Evolutionary conservation across 2,329 filamentous ascomycete genomes (phyloP).

Genomic region (Thyridium curvatum): DNA sequence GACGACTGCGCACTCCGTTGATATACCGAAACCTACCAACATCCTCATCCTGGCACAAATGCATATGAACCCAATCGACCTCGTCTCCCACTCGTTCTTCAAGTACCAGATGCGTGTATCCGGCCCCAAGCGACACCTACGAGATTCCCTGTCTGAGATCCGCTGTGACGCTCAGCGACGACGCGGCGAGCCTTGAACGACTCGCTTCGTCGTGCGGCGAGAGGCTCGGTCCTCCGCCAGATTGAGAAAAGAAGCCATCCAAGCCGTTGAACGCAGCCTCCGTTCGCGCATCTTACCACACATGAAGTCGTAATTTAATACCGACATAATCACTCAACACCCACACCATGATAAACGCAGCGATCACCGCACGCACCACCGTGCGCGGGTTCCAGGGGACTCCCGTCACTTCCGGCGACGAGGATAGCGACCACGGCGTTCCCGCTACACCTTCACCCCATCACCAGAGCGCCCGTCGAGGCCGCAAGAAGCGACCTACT

Average conservation of each 20-base stretch:
- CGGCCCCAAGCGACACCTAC: constrained; percentile 40
- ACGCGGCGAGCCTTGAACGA: constrained; percentile 31
- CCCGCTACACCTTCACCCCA: constrained; percentile 15
- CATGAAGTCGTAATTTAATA: too few relatives aligned
- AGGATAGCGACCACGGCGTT: constrained; percentile 45
- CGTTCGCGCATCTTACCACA: too few relatives aligned
- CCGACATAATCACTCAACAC: background rate
- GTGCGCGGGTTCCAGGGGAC: constrained; percentile 52
- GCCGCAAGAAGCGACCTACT: constrained; percentile 28
- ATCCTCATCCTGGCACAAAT: constrained; percentile 32
- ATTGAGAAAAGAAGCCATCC: too few relatives aligned
- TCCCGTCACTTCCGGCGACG: constrained; percentile 48
- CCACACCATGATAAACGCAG: constrained; percentile 37
- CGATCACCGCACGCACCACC: constrained; percentile 43
- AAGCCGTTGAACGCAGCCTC: too few relatives aligned
- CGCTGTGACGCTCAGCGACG: constrained; percentile 55
- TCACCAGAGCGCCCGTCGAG: constrained; percentile 28
- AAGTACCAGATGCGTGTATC: constrained; percentile 52
- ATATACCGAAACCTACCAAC: too few relatives aligned
- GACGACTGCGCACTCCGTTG: too few relatives aligned
- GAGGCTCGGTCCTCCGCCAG: too few relatives aligned
- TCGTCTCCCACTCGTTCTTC: constrained; percentile 41
- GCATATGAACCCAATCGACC: constrained; percentile 45
- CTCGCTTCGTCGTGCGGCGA: background rate
- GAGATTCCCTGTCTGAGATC: constrained; percentile 42